Evolutionary conservation across 2,329 filamentous ascomycete genomes (phyloP), one percentile per base, ranked within the genome.

Genomic region (Penicillium brevicompactum): DNA sequence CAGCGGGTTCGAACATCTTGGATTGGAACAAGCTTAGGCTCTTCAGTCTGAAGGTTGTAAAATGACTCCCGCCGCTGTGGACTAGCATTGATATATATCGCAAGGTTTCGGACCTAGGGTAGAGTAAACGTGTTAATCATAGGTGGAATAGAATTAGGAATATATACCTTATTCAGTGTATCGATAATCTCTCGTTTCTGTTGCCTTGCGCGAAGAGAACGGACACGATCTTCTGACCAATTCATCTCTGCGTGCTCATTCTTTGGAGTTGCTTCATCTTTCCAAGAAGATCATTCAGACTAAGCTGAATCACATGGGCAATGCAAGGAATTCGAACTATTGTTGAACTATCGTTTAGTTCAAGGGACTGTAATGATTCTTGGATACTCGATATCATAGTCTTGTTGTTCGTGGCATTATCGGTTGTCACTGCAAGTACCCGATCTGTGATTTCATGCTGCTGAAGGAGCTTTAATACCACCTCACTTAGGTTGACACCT

Each of bases 21-120:
- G 9, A 61, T 57, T 31, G 46, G 51, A 16, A 61, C 40, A 38
- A 61, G 50, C 32, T 55, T 58, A 48, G 49, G 37, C 37, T 49
- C 38, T 38, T 44, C 37, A 16, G 38, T 51, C 47, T 63, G 45
- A 18, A 61, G 51, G 16, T 51, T 49, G 14, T 41, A 24, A 42
- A 63, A 63, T 38, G 34, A 38, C 14, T 38, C 34, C 7, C 48
- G 40, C 11, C 52, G 52, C 22, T 63, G 45, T 41, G 58, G 53
- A 32, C 58, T 61, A 47, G 14, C 40, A 30, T 63, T 54, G 7
- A 62, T 51, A 46, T 30, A 60, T 31, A 58, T 40, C 31, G 49
- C 51, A 18, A 63, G 55, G 18, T 46, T 38, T 38, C 34, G 34
- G 34, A 38, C 34, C 34, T 38, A 38, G 4, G 24, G 41, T 34